Evolutionary conservation across 768 basidiomycete genomes (phyloP).

Genomic region (Leccinellum luteum): DNA sequence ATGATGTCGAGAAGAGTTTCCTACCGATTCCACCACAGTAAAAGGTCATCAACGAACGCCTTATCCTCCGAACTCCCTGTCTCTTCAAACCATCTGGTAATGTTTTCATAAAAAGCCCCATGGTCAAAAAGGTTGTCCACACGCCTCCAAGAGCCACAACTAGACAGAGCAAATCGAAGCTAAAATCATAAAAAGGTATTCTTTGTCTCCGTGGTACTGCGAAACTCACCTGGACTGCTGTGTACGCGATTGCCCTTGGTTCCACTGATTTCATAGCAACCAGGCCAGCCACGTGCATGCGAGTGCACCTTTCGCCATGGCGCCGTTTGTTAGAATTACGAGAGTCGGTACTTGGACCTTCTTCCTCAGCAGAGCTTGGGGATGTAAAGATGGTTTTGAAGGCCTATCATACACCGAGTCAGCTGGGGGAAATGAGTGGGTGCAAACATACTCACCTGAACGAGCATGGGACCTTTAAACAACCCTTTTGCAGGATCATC

Average conservation of each 20-base stretch:
- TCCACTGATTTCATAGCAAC: background rate
- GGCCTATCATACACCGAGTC: background rate
- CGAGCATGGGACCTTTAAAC: background rate
- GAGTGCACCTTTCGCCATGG: background rate
- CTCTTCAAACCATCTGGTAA: background rate
- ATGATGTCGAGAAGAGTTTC: background rate
- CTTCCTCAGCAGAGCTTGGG: background rate
- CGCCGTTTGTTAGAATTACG: background rate
- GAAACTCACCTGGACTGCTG: background rate
- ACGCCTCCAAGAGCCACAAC: background rate
- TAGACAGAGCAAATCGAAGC: background rate
- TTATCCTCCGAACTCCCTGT: background rate
- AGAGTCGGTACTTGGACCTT: too few species aligned
- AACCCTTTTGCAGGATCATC: background rate
- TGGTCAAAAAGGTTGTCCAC: background rate
- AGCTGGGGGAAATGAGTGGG: background rate
- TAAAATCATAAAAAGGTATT: background rate
- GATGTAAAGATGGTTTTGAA: slow-evolving; percentile 1
- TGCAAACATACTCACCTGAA: background rate
- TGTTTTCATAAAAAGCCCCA: background rate
- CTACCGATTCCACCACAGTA: background rate
- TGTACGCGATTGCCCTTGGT: background rate
- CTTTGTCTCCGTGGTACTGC: background rate
- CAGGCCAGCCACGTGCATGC: background rate
- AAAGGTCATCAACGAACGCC: background rate